phyloP scores from a whole-genome alignment of 345 rosid genomes.

The Citrus glauca region DNA sequence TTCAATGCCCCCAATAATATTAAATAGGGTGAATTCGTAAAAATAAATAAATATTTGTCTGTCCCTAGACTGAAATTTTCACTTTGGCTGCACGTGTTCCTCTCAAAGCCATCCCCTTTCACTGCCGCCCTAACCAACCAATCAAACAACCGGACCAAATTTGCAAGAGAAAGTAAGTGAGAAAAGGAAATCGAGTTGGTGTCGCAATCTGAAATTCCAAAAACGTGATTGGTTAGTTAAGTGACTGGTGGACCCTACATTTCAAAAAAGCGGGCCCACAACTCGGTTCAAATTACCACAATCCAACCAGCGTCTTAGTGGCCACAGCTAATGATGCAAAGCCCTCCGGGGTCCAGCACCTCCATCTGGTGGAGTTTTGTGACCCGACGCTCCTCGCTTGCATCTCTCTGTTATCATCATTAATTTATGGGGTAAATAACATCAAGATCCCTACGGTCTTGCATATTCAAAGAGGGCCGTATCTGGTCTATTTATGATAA shows the following conservation, averaged over 20 bases:
- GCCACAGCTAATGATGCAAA: constrained; percentile 24
- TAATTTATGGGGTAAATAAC: neutral
- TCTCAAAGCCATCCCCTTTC: neutral
- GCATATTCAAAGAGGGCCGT: neutral
- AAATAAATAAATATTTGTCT: neutral
- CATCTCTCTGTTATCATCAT: neutral
- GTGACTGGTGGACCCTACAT: neutral
- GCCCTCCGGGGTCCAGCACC: too few species aligned
- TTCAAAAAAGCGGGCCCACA: neutral
- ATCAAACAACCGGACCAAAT: neutral
- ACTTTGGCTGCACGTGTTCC: neutral
- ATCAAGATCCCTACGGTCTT: neutral
- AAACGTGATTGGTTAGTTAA: neutral
- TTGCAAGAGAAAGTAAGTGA: neutral
- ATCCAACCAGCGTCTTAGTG: constrained; percentile 18
- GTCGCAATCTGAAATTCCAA: neutral
- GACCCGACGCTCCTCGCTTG: neutral
- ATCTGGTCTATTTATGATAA: too few species aligned
- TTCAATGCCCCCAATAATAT: neutral
- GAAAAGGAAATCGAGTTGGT: neutral
- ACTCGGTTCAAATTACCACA: constrained; percentile 11
- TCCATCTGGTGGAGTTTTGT: neutral
- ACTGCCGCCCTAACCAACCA: neutral
- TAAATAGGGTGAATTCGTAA: neutral
- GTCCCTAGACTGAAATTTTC: neutral